Conservation (phyloP, 1,139 yeast species). For the Saccharomyces hybrid region DNA sequence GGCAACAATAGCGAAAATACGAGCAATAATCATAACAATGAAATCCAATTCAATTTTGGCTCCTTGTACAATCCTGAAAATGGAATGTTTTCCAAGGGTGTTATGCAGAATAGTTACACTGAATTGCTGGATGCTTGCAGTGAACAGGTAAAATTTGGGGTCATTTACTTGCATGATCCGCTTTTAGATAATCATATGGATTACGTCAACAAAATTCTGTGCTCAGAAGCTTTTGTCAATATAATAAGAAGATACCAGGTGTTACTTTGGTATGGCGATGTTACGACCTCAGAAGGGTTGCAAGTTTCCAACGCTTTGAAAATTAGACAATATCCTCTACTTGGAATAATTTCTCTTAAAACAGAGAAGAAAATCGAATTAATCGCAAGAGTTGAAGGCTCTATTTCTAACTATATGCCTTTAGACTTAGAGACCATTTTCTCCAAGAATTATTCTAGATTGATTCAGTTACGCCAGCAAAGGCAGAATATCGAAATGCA, state of each 20-base stretch:
- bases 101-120: conserved; percentile 24
- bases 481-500: conserved; percentile 53
- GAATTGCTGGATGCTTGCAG: conserved; percentile 21
- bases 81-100: conserved; percentile 14
- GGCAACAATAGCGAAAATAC: background rate
- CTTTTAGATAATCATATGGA: conserved; percentile 55
- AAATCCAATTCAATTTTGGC: conserved; percentile 14
- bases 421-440: conserved; percentile 37
- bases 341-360: conserved; percentile 61
- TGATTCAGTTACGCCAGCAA: conserved; percentile 52
- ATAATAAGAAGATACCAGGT: conserved; percentile 45
- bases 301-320: conserved; percentile 74
- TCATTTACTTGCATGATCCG: conserved; percentile 68
- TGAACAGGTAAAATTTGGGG: conserved; percentile 42
- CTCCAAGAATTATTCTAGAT: conserved; percentile 53
- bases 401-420: conserved; percentile 24
- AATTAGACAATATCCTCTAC: conserved; percentile 71
- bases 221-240: conserved; percentile 45
- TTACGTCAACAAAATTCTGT: conserved; percentile 51
- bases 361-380: conserved; percentile 50
- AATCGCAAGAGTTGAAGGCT: conserved; percentile 64
- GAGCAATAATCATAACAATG: background rate
- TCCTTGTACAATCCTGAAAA: conserved; percentile 23
- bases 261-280: conserved; percentile 84
- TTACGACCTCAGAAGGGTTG: conserved; percentile 65